phyloP scores from a whole-genome alignment of 768 basidiomycete genomes.

The Suillus americanus region DNA sequence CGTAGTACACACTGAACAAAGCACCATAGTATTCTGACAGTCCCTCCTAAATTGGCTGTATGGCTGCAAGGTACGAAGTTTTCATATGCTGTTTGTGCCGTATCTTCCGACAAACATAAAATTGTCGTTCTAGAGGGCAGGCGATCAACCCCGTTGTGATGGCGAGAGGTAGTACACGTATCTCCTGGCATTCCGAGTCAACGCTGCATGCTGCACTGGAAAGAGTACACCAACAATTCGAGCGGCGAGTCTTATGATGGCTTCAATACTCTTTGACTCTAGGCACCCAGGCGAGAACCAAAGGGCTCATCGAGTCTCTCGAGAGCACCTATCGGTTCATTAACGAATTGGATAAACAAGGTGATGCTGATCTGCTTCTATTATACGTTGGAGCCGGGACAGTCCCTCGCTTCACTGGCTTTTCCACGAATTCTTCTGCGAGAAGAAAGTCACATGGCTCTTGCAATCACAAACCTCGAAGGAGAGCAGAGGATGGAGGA shows the following conservation, averaged over 20 bases:
- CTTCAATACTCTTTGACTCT: constrained; percentile 33
- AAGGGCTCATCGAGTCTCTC: constrained; percentile 18
- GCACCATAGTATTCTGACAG: no score
- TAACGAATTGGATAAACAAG: constrained; percentile 22
- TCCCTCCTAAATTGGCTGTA: no score
- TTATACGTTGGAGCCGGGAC: constrained; percentile 30
- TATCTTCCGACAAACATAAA: no score
- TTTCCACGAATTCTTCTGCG: constrained; percentile 36
- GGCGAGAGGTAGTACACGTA: no score
- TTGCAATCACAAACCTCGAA: constrained; percentile 33
- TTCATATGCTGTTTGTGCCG: no score
- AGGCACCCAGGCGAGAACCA: constrained; percentile 15
- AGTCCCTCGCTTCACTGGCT: constrained; percentile 26
- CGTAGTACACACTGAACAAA: no score
- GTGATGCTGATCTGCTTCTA: constrained; percentile 39
- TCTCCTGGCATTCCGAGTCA: no score
- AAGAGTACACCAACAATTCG: constrained; percentile 23
- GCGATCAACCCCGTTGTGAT: no score
- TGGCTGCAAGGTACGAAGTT: no score
- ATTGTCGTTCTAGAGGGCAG: no score
- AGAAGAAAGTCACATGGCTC: constrained; percentile 27
- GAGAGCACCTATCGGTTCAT: constrained; percentile 29
- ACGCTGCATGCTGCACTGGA: no score
- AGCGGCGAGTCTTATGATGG: constrained; percentile 17
- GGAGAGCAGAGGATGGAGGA: constrained; percentile 20